Percentiles rank a stretch among this genome's conserved stretches.
These are phyloP conservation scores for Botrytis paeoniae DNA, from an alignment of 2,329 filamentous ascomycete species.

Conservation along the genomic window DNA sequence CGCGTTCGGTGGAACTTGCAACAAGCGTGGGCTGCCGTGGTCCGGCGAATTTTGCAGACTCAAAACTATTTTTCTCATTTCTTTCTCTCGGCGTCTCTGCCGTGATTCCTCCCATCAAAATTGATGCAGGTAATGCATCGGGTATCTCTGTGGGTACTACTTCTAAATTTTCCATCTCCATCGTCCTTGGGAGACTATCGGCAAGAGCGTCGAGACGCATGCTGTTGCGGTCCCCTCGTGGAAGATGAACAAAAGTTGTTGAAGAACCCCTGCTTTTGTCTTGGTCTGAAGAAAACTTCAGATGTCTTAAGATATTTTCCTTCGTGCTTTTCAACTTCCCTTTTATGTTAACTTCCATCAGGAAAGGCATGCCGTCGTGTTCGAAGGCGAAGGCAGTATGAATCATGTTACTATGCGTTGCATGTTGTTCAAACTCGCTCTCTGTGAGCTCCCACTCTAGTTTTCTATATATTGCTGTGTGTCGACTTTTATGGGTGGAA, in stretches of 20 bases:
- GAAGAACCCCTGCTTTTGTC: not conserved
- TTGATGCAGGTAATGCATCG: not conserved
- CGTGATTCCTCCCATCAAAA: not conserved
- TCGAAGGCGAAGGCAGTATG: conserved; percentile 8
- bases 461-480: not conserved
- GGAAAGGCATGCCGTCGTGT: not conserved
- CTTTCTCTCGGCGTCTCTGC: not conserved
- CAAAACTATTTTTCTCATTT: not conserved
- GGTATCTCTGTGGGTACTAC: not conserved
- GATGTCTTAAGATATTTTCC: not conserved
- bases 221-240: not conserved
- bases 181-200: not conserved
- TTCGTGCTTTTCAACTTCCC: not conserved
- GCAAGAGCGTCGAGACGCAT: not conserved
- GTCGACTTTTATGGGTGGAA: not conserved
- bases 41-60: not conserved
- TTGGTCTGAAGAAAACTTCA: not conserved
- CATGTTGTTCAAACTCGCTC: not conserved
- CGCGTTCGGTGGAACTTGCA: not conserved
- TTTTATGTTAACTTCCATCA: not conserved
- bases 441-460: conserved; percentile 4
- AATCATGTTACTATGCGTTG: not conserved
- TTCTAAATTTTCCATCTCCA: not conserved
- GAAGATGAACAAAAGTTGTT: conserved; percentile 1
- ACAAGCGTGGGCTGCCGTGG: not conserved